Evolutionary conservation across 192 early-diverging fungal species (phyloP), one percentile per base, ranked within the genome.

Genomic region (Gamsiella multidivaricata): DNA sequence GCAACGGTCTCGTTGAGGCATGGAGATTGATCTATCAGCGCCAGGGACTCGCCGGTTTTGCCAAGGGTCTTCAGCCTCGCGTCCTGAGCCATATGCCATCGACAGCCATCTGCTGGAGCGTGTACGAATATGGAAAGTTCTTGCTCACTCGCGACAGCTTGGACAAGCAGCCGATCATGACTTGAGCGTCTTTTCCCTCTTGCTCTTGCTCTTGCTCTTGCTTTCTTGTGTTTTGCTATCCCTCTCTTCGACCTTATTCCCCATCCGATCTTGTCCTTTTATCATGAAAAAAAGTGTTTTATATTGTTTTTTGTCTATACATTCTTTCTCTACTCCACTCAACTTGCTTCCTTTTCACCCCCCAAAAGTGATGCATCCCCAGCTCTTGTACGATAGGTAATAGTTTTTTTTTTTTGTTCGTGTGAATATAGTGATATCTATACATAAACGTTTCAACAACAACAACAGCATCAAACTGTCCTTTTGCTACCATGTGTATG

Each of bases 21-120:
- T 85, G 87, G 29, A 80, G 72, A 29, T 79, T 98, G 18, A 96
- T 99, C 57, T 94, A 91, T 61, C 80, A 88, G 45, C 80, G 86
- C 25, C 81, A 96, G 62, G 96, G 97, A 3, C 14, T 93, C 2
- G 58, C 46, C 1, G 97, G 97, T 2, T 96, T 97, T 72, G 76
- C 90, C 41, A 85, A 93, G 53, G 96, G 94, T 20, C 73, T 88
- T 17, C 81, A 88, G 61, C 94, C 97, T 12, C 85, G 97, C 45
- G 84, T 98, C 22, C 83, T 99, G 42, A 90, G 94, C 12, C 90
- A 99, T 72, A 91, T 97, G 87, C 96, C 97, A 1, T 89, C 92
- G 29, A 96, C 96, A 0, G 96, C 96, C 33, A 94, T 99, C 56
- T 92, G 91, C 76, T 99, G 97, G 97, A 95, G 92, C 54, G 94